Evolutionary conservation across 768 basidiomycete genomes (phyloP).

Genomic region (Strobilomyces dryophilus): DNA sequence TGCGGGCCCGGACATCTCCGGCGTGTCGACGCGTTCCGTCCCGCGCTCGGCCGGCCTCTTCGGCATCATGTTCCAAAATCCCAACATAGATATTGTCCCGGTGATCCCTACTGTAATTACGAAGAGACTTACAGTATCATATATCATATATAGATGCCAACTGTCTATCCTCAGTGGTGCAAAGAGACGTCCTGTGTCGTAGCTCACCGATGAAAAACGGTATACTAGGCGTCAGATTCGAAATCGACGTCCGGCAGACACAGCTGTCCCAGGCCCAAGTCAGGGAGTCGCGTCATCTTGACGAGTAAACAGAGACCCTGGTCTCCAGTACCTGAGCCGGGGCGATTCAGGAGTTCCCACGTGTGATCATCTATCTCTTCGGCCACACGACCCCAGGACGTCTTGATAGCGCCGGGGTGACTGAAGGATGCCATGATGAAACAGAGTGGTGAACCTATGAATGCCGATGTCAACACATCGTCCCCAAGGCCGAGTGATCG

Average conservation of each 20-base stretch:
- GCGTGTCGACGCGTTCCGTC: slow-evolving; percentile 15
- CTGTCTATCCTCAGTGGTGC: neutral
- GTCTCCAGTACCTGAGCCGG: slow-evolving; percentile 33
- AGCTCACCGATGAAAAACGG: slow-evolving; percentile 6
- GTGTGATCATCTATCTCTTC: slow-evolving; percentile 65
- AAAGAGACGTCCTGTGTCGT: neutral
- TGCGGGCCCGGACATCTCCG: slow-evolving; percentile 20
- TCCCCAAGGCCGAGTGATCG: slow-evolving; percentile 4
- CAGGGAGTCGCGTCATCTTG: slow-evolving; percentile 71
- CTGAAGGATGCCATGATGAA: slow-evolving; percentile 69
- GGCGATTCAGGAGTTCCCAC: slow-evolving; percentile 56
- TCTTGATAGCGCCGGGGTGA: slow-evolving; percentile 58
- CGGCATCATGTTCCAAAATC: slow-evolving; percentile 6
- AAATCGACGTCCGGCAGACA: slow-evolving; percentile 31
- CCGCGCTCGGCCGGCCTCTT: slow-evolving; percentile 19
- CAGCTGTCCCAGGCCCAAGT: slow-evolving; percentile 69
- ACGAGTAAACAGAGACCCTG: slow-evolving; percentile 58
- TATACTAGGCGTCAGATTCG: slow-evolving; percentile 15
- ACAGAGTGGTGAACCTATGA: slow-evolving; percentile 70
- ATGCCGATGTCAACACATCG: slow-evolving; percentile 3
- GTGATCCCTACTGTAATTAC: slow-evolving; percentile 14
- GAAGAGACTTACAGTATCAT: slow-evolving; percentile 12
- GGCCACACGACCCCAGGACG: slow-evolving; percentile 63
- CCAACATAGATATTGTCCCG: slow-evolving; percentile 12
- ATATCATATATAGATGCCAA: slow-evolving; percentile 15